Percentiles rank a stretch among this genome's conserved stretches.
Evolutionary conservation across 2,329 filamentous ascomycete species (phyloP).

Genomic region (Colletotrichum incanum): DNA sequence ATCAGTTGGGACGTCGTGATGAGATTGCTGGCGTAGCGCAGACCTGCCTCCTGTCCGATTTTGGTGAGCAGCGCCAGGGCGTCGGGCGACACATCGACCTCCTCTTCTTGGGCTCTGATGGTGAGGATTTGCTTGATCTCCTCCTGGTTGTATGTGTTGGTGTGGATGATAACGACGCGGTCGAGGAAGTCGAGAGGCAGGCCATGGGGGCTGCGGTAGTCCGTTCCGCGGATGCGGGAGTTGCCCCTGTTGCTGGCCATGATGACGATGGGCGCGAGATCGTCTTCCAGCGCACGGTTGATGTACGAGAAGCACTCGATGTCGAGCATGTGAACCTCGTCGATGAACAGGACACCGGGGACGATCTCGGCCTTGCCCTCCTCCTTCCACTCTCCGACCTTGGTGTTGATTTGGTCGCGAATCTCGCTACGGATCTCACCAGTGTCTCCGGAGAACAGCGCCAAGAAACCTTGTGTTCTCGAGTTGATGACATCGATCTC

Average conservation of each 20-base stretch:
- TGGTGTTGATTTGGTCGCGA: slow-evolving; percentile 98
- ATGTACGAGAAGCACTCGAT: slow-evolving; percentile 99
- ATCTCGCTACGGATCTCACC: slow-evolving; percentile 98
- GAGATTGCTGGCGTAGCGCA: slow-evolving; percentile 97
- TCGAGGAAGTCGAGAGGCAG: slow-evolving; percentile 96
- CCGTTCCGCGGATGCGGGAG: slow-evolving; percentile 92
- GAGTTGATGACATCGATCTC: slow-evolving; percentile 99
- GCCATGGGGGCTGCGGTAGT: slow-evolving; percentile 93
- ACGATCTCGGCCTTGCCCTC: slow-evolving; percentile 99
- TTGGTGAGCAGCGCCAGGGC: slow-evolving; percentile 94
- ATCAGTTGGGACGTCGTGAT: slow-evolving; percentile 95
- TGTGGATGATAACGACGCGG: slow-evolving; percentile 96
- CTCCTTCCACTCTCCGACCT: slow-evolving; percentile 99
- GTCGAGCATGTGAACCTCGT: slow-evolving; percentile 99
- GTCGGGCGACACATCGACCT: slow-evolving; percentile 91
- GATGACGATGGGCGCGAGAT: slow-evolving; percentile 96
- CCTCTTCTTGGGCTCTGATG: slow-evolving; percentile 95
- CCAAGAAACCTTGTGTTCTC: slow-evolving; percentile 96
- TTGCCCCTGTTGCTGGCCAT: slow-evolving; percentile 98
- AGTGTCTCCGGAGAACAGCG: slow-evolving; percentile 97
- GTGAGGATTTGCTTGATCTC: slow-evolving; percentile 94
- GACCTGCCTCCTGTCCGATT: slow-evolving; percentile 91
- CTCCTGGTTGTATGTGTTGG: slow-evolving; percentile 84
- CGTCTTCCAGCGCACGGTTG: slow-evolving; percentile 95
- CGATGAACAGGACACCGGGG: slow-evolving; percentile 96